phyloP scores from a whole-genome alignment of 768 basidiomycete species.

The Pleurotus sapidus region DNA sequence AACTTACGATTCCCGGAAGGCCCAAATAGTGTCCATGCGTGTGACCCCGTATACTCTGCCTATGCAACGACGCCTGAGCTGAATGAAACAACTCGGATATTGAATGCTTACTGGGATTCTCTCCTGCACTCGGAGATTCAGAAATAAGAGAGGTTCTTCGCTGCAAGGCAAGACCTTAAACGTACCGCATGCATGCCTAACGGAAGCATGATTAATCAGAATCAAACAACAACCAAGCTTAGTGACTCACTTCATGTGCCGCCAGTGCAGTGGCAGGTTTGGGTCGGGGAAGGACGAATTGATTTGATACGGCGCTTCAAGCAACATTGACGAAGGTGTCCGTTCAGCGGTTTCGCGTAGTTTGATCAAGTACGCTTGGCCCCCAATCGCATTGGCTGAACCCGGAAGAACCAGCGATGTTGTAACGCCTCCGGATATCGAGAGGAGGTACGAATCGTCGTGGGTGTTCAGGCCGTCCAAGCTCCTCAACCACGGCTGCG shows the following conservation, averaged over 20 bases:
- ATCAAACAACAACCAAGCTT: neutral
- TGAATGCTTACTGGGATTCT: constrained; percentile 49
- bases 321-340: constrained; percentile 68
- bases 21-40: constrained; percentile 66
- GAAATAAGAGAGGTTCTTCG: neutral
- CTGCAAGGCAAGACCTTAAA: neutral
- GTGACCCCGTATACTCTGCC: constrained; percentile 44
- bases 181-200: constrained; percentile 48
- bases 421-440: constrained; percentile 78
- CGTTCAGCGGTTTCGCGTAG: constrained; percentile 69
- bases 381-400: constrained; percentile 67
- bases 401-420: constrained; percentile 74
- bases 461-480: constrained; percentile 77
- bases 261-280: constrained; percentile 44
- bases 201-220: neutral
- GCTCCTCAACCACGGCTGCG: constrained; percentile 58
- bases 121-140: constrained; percentile 32
- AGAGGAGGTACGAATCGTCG: constrained; percentile 62
- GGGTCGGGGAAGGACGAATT: constrained; percentile 39
- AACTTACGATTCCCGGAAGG: constrained; percentile 54
- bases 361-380: constrained; percentile 85
- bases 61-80: constrained; percentile 10
- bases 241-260: constrained; percentile 66
- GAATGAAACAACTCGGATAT: constrained; percentile 16
- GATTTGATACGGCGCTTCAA: constrained; percentile 66